Evolutionary conservation across 306 rosid species (phyloP).

Genomic region (Datisca glomerata): DNA sequence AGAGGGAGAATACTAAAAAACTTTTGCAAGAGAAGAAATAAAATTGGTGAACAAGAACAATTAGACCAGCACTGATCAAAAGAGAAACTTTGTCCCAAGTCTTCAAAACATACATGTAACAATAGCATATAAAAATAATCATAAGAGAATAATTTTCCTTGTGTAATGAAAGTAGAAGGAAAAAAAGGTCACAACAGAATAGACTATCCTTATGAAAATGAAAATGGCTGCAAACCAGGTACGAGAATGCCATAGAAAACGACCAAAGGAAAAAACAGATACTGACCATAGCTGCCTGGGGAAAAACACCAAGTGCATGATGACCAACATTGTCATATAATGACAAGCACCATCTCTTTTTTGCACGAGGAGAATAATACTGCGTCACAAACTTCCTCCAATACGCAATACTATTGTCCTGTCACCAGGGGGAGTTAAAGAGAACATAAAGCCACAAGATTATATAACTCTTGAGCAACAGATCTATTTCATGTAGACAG

Average conservation of each 20-base stretch:
- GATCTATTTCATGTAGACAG: too few relatives aligned
- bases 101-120: not conserved
- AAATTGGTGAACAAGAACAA: too few relatives aligned
- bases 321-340: constrained; percentile 77
- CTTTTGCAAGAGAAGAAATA: not conserved
- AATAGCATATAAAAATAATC: not conserved
- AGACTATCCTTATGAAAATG: too few relatives aligned
- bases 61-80: not conserved
- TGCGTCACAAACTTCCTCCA: constrained; percentile 97
- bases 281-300: constrained; percentile 85
- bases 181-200: too few relatives aligned
- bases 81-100: not conserved
- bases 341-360: constrained; percentile 94
- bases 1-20: not conserved
- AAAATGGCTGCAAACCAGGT: too few relatives aligned
- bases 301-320: constrained; percentile 88
- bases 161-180: too few relatives aligned
- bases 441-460: too few relatives aligned
- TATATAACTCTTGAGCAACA: too few relatives aligned
- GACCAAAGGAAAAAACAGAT: not conserved
- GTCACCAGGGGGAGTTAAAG: too few relatives aligned
- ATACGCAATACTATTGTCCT: constrained; percentile 92
- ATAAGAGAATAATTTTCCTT: constrained; percentile 1
- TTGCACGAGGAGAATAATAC: constrained; percentile 93
- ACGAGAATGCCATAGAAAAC: not conserved